Conservation (phyloP, 148 eudicot species). For the Suaeda aralocaspica region DNA sequence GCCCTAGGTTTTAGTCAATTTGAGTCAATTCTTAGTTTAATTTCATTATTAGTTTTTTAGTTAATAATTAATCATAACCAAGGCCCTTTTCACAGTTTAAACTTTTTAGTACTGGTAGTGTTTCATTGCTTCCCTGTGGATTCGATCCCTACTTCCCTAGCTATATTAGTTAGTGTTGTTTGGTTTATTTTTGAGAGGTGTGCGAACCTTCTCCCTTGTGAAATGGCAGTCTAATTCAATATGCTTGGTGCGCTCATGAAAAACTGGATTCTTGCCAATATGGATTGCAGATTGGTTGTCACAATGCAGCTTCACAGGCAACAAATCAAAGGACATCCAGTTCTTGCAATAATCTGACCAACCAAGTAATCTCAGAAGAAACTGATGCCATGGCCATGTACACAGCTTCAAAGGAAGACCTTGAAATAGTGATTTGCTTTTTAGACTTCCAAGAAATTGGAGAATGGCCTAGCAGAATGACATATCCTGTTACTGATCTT, state of each 20-base stretch:
- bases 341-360: neutral
- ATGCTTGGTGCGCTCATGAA: neutral
- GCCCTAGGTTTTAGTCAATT: too few species aligned
- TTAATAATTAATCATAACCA: too few species aligned
- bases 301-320: too few species aligned
- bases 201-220: neutral
- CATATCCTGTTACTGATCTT: neutral
- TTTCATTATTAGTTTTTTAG: too few species aligned
- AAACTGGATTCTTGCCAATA: neutral
- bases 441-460: neutral
- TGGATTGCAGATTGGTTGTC: neutral
- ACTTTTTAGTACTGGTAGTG: too few species aligned
- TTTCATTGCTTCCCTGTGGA: too few species aligned
- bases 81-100: too few species aligned
- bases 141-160: too few species aligned
- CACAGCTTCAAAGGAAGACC: neutral
- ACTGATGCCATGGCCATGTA: neutral
- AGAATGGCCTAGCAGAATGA: neutral
- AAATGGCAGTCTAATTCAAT: neutral
- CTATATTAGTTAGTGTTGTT: too few species aligned
- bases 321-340: neutral
- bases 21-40: too few species aligned
- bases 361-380: neutral
- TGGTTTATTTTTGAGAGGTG: too few species aligned
- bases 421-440: neutral